Evolutionary conservation across 2,329 filamentous ascomycete species (phyloP), one percentile per base, ranked within the genome.

Genomic region (Xylariaceae sp.): DNA sequence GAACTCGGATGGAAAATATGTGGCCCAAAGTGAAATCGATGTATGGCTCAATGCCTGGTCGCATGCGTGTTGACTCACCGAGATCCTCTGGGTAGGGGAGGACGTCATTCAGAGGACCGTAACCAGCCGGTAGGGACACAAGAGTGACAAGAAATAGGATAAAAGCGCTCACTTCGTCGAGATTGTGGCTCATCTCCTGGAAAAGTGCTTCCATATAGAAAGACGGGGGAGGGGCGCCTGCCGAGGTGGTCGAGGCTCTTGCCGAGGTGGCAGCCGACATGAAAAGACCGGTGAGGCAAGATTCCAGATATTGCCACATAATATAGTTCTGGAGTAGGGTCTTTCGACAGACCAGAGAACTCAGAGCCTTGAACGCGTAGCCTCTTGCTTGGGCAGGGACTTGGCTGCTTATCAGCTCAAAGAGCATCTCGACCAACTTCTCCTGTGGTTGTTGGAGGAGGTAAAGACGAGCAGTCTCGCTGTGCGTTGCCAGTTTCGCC

Each of bases 31-130:
- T 80, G 55, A 92, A 95, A 59, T 99, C 93, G 36, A 96, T 71
- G 49, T 95, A 98, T 2, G 84, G 78, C 39, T 94, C 89, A 40
- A 98, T 87, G 2, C 93, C 92, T 11, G 88, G 78, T 61, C 80
- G 79, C 48, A 67, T 66, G 33, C 92, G 79, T 48, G 81, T 83
- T 9, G 77, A 72, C 12, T 79, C 77, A 4, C 90, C 89, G 7
- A 98, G 68, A 25, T 75, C 79, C 56, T 95, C 89, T 0, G 90
- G 86, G 51, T 95, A 98, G 0, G 90, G 82, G 3, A 98, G 64
- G 1, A 68, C 70, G 52, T 96, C 83, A 43, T 82, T 80, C 7
- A 89, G 64, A 0, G 72, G 69, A 24, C 67, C 68, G 30, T 76
- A 69, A 26, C 73, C 75, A 1, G 66, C 60, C 10, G 78, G 70